Conservation (phyloP, 352 stramenopile genomes). For the Phytophthora capsici region DNA sequence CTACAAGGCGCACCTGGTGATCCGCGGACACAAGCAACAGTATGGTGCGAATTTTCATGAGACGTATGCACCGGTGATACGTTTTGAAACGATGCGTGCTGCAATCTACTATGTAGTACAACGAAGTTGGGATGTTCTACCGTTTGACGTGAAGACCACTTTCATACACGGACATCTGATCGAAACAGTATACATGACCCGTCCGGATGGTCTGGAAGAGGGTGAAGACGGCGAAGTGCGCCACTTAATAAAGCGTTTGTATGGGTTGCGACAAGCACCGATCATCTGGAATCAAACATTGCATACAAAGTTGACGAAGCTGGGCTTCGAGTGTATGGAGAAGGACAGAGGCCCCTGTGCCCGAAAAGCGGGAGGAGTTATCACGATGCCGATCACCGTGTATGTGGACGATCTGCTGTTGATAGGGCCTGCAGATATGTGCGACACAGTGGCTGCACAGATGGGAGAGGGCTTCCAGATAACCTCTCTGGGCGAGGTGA, state of each 20-base stretch:
- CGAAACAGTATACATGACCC: slow-evolving; percentile 9
- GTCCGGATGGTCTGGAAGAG: not conserved
- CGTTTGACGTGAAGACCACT: slow-evolving; percentile 24
- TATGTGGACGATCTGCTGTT: slow-evolving; percentile 3
- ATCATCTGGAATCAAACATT: slow-evolving; percentile 18
- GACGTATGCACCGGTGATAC: slow-evolving; percentile 24
- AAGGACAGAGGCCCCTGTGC: slow-evolving; percentile 1
- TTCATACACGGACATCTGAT: slow-evolving; percentile 10
- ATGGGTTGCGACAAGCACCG: slow-evolving; percentile 9
- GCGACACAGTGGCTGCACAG: not conserved
- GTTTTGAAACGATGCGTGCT: slow-evolving; percentile 22
- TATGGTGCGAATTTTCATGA: slow-evolving; percentile 25
- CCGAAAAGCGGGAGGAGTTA: slow-evolving; percentile 1
- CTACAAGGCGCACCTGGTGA: slow-evolving; percentile 26
- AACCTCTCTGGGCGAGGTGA: not conserved
- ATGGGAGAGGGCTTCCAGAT: not conserved
- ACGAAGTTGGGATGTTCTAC: not conserved
- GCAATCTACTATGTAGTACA: slow-evolving; percentile 22
- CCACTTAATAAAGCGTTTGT: slow-evolving; percentile 14
- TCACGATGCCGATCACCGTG: slow-evolving; percentile 8
- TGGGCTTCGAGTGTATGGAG: not conserved
- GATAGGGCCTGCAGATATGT: slow-evolving; percentile 1
- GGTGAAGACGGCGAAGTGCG: not conserved
- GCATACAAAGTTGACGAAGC: not conserved
- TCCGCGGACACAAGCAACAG: slow-evolving; percentile 25